phyloP scores from a whole-genome alignment of 805 yeast genomes.

The Saturnispora bothae region DNA sequence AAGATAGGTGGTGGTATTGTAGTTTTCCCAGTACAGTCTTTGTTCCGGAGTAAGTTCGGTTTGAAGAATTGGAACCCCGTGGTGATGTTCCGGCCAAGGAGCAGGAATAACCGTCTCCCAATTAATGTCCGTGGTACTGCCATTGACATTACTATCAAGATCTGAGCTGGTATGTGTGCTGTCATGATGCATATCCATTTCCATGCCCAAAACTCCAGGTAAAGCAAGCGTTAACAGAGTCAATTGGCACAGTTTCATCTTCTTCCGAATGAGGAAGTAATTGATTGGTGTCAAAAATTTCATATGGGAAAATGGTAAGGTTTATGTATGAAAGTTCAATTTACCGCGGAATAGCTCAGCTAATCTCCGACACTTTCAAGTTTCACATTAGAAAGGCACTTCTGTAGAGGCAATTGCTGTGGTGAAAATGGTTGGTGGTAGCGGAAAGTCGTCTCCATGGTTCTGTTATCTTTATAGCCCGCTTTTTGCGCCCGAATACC shows the following conservation, averaged over 20 bases:
- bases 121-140: background rate
- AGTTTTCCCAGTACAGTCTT: slow-evolving; percentile 62
- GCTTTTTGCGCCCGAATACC: too few species aligned
- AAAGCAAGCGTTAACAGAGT: background rate
- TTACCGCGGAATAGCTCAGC: background rate
- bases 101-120: slow-evolving; percentile 29
- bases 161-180: slow-evolving; percentile 1
- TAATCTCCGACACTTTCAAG: background rate
- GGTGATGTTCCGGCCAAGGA: slow-evolving; percentile 43
- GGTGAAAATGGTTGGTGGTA: background rate
- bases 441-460: too few species aligned
- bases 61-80: slow-evolving; percentile 66
- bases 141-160: slow-evolving; percentile 6
- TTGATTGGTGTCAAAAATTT: background rate
- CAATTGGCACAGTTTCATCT: background rate
- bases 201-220: background rate
- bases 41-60: slow-evolving; percentile 64
- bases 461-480: too few species aligned
- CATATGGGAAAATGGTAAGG: background rate
- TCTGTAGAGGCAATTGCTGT: background rate
- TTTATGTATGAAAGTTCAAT: background rate
- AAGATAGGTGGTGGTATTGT: slow-evolving; percentile 70
- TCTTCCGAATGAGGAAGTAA: background rate
- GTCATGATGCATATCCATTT: background rate
- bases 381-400: background rate